Conservation (phyloP, 352 stramenopile species). For the Globisporangium polare region DNA sequence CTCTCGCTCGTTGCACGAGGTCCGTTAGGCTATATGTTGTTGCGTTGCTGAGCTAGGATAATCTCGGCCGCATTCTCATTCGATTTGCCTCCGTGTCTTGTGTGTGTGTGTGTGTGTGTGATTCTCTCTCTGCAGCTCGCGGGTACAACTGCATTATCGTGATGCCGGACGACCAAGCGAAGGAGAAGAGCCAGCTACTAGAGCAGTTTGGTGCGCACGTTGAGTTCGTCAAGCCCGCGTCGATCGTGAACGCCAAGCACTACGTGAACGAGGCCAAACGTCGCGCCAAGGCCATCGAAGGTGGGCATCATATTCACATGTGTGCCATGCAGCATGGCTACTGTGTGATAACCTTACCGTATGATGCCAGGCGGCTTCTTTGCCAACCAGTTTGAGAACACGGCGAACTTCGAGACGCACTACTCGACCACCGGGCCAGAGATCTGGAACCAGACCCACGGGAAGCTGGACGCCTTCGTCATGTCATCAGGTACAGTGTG, state of each 20-base stretch:
- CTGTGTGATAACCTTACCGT: neutral
- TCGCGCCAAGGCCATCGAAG: conserved; percentile 75
- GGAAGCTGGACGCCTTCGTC: conserved; percentile 94
- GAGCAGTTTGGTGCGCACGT: conserved; percentile 85
- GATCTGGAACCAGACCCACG: conserved; percentile 93
- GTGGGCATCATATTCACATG: conserved; percentile 19
- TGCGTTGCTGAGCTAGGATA: neutral
- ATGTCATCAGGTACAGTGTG: conserved; percentile 91
- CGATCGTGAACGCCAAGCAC: conserved; percentile 97
- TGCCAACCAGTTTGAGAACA: conserved; percentile 98
- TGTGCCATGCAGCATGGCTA: neutral
- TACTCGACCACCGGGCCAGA: conserved; percentile 94
- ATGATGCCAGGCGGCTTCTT: conserved; percentile 86
- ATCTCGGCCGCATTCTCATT: neutral
- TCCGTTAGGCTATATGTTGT: conserved; percentile 15
- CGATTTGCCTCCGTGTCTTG: neutral
- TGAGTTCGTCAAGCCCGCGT: conserved; percentile 84
- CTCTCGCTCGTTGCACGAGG: conserved; percentile 91
- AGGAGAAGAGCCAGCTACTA: conserved; percentile 87
- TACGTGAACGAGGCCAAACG: conserved; percentile 96
- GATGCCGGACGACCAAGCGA: conserved; percentile 97
- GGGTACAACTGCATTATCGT: conserved; percentile 96
- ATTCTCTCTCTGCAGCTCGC: conserved; percentile 43
- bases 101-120: neutral
- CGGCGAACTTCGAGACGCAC: conserved; percentile 94